These are phyloP conservation scores for Debaryomyces sp. DNA, from an alignment of 1,139 yeast species.

Conservation along the genomic window DNA sequence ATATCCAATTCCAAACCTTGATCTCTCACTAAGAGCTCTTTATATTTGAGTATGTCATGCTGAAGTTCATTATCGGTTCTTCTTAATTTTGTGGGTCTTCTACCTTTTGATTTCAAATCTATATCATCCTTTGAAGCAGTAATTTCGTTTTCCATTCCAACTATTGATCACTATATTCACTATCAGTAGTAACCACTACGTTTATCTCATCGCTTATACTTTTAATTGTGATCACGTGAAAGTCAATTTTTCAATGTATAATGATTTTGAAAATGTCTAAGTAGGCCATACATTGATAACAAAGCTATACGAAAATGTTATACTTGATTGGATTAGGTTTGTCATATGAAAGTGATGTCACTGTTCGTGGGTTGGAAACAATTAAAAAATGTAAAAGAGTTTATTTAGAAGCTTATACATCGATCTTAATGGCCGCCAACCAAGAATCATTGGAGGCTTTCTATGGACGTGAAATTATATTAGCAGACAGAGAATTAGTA, in stretches of 20 bases:
- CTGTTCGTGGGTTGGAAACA: conserved; percentile 89
- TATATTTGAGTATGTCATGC: conserved; percentile 23
- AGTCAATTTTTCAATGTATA: background rate
- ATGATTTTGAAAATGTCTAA: background rate
- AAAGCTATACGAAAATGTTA: conserved; percentile 54
- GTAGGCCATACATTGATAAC: background rate
- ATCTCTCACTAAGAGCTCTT: conserved; percentile 19
- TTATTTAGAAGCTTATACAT: conserved; percentile 92
- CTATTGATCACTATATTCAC: background rate
- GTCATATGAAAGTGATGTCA: conserved; percentile 85
- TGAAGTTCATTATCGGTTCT: conserved; percentile 18
- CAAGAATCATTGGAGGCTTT: conserved; percentile 67
- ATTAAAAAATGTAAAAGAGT: conserved; percentile 84
- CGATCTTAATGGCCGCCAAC: conserved; percentile 92
- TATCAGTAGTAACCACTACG: background rate
- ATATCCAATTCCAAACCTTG: conserved; percentile 26
- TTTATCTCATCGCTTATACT: background rate
- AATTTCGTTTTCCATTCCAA: background rate
- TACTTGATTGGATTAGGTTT: conserved; percentile 91
- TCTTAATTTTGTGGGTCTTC: conserved; percentile 9
- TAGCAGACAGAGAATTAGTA: conserved; percentile 94
- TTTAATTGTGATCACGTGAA: background rate
- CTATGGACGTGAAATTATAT: conserved; percentile 80
- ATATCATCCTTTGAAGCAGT: background rate
- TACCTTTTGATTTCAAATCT: background rate